Base-by-base conservation (phyloP, 2,329 filamentous ascomycete genomes). In the Rachicladosporium sp. region DNA sequence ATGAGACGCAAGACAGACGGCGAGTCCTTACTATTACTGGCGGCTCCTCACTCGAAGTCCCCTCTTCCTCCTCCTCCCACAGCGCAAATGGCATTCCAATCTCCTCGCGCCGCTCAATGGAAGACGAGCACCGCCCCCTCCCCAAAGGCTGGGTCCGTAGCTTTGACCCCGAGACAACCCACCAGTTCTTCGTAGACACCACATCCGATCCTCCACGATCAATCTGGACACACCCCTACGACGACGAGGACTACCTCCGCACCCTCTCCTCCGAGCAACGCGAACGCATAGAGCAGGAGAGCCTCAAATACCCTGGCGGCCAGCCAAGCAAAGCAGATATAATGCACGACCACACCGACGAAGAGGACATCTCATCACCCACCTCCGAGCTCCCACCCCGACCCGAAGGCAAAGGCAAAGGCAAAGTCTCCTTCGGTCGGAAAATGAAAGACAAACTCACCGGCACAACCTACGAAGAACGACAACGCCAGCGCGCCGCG, bases 151-250 rank as follows among this genome's bases (percentile, higher is more conserved):
- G 74, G 74, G 58, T 76, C 1, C 62, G 75, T 3, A 64, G 68
- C 43, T 78, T 68, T 53, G 74, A 79, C 50, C 52, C 65, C 1
- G 50, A 68, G 37, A 64, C 62, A 9, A 53, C 67, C 11, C 75
- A 78, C 50, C 74, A 78, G 49, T 79, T 76, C 67, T 78, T 75
- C 56, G 74, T 78, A 50, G 70, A 78, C 56, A 78, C 72, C 1
- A 66, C 50, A 23, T 55, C 61, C 21, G 57, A 67, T 9, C 74
- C 74, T 1, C 73, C 73, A 1, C 67, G 71, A 35, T 70, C 68
- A 41, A 76, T 74, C 47, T 78, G 75, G 75, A 64, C 68, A 33
- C 75, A 78, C 50, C 74, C 75, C 0, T 71, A 76, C 53, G 75
- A 78, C 49, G 74, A 77, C 50, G 65, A 70, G 2, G 48, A 66